Conservation (phyloP, 176 grass and related monocot genomes). For the Aegilops sharonensis region DNA sequence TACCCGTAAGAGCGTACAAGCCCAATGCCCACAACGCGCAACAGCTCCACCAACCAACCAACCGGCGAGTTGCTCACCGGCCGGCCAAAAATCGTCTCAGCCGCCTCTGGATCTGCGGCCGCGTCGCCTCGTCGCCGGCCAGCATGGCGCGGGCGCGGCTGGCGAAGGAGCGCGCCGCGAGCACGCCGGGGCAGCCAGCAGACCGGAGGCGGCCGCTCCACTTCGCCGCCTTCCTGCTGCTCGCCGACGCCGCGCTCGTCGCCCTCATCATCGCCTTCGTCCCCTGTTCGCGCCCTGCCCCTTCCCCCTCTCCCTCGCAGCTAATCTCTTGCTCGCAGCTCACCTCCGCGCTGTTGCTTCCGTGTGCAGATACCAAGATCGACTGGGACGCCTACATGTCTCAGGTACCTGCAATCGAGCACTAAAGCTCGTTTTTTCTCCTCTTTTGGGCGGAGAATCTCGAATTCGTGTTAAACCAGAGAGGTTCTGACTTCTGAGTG, state of each 20-base stretch:
- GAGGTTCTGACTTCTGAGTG: background rate
- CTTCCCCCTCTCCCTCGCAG: background rate
- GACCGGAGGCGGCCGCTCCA: constrained; percentile 15
- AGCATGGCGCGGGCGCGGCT: constrained; percentile 26
- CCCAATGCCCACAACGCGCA: no score
- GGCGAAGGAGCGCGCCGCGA: background rate
- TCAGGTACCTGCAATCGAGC: constrained; percentile 54
- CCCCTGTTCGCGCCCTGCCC: constrained; percentile 47
- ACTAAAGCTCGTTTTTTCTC: background rate
- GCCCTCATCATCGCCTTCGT: constrained; percentile 73
- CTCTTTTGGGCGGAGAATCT: background rate
- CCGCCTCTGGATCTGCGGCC: constrained; percentile 9
- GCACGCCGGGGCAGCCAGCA: background rate
- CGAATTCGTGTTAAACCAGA: background rate
- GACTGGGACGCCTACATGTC: constrained; percentile 99
- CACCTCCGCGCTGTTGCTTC: constrained; percentile 4
- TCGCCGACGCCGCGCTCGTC: constrained; percentile 74
- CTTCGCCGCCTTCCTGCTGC: constrained; percentile 55
- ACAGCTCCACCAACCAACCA: background rate
- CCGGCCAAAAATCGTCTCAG: background rate
- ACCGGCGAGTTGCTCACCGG: constrained; percentile 5
- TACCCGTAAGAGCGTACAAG: no score
- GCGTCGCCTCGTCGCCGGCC: background rate
- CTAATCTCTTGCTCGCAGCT: background rate
- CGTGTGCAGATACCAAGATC: constrained; percentile 82